A percentile compares a stretch with the other conserved stretches of the same genome.
Conservation (phyloP, 441 rosid species). For the Viola pubescens region DNA sequence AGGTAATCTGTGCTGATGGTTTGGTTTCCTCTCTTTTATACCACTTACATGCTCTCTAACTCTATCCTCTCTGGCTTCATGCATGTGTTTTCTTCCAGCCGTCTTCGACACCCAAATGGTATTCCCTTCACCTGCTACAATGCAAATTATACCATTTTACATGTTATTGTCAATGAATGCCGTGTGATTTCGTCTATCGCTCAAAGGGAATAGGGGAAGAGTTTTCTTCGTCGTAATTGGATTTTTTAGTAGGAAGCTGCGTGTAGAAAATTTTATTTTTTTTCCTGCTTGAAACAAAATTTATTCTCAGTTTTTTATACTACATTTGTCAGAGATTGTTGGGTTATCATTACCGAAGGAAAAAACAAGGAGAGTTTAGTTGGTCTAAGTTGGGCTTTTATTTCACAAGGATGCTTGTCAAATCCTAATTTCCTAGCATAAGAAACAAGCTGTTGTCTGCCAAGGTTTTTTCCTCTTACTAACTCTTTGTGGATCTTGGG, state of each 20-base stretch:
- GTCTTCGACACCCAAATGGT: conserved; percentile 98
- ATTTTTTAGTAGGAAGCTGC: not conserved
- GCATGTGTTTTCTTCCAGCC: conserved; percentile 49
- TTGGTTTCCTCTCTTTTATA: conserved; percentile 18
- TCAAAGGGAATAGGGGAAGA: too few species aligned
- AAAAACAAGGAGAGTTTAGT: not conserved
- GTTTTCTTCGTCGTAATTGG: too few species aligned
- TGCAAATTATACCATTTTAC: conserved; percentile 8
- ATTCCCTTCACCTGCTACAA: conserved; percentile 29
- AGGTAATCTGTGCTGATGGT: conserved; percentile 43
- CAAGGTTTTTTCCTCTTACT: not conserved
- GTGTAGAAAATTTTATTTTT: too few species aligned
- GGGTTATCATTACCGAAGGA: not conserved
- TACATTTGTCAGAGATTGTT: not conserved
- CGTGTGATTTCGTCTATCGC: too few species aligned
- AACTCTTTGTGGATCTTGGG: not conserved
- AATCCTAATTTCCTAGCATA: not conserved
- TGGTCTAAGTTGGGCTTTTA: not conserved
- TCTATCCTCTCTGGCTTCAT: conserved; percentile 18
- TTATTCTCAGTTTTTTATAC: not conserved
- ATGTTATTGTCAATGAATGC: not conserved
- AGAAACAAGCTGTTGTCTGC: too few species aligned
- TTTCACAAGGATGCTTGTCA: not conserved
- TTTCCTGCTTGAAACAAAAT: too few species aligned
- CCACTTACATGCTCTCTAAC: conserved; percentile 29